Conservation (phyloP, 768 basidiomycete species). For the Tricholoma terreum region DNA sequence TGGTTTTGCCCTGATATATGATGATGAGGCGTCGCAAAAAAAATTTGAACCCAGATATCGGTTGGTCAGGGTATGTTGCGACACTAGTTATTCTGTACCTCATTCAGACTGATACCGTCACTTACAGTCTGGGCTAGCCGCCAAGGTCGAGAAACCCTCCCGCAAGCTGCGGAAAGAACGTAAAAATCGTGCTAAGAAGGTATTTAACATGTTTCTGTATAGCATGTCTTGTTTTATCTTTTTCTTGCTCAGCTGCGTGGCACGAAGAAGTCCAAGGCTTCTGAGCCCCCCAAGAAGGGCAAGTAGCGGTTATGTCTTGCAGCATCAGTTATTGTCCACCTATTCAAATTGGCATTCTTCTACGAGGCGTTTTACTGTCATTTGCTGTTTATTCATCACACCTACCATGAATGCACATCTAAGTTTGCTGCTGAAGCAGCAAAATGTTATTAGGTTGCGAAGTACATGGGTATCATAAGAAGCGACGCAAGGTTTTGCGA, state of each 20-base stretch:
- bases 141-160: constrained; percentile 87
- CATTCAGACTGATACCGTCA: not conserved
- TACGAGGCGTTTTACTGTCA: not conserved
- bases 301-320: constrained; percentile 52
- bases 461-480: constrained; percentile 30
- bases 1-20: constrained; percentile 97
- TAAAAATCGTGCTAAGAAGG: constrained; percentile 99
- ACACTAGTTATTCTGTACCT: constrained; percentile 1
- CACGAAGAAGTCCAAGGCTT: constrained; percentile 92
- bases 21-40: constrained; percentile 90
- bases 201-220: constrained; percentile 23
- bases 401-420: constrained; percentile 9
- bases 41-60: constrained; percentile 98
- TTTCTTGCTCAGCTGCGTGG: constrained; percentile 71
- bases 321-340: not conserved
- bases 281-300: constrained; percentile 89
- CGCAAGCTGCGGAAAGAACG: constrained; percentile 99
- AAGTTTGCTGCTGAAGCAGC: constrained; percentile 21
- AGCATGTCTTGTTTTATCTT: constrained; percentile 12
- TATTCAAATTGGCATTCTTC: not conserved
- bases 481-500: constrained; percentile 9
- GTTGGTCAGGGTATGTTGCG: constrained; percentile 78
- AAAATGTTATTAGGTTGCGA: constrained; percentile 13
- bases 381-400: not conserved
- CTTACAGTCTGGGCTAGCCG: constrained; percentile 60